phyloP scores from a whole-genome alignment of 306 rosid genomes.

The Gastrolobium bilobum region DNA sequence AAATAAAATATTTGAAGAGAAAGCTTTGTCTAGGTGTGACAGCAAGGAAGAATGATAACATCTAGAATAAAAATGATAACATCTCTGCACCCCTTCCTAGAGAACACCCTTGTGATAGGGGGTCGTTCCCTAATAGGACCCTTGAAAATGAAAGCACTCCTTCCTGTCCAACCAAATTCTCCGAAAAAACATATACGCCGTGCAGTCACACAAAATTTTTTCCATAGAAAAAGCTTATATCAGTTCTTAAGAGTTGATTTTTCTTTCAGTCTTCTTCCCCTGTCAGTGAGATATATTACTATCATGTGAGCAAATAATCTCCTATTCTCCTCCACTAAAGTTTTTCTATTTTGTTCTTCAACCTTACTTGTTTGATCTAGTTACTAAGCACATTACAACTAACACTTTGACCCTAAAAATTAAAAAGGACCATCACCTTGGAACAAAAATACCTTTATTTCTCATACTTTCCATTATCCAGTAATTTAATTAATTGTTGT shows the following conservation, averaged over 20 bases:
- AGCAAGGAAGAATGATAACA: constrained; percentile 15
- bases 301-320: constrained; percentile 34
- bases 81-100: too few relatives aligned
- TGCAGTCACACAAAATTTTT: constrained; percentile 8
- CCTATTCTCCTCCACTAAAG: constrained; percentile 4
- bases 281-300: constrained; percentile 19
- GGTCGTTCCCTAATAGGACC: constrained; percentile 8
- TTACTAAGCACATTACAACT: constrained; percentile 36
- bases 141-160: constrained; percentile 17
- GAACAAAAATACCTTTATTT: constrained; percentile 29
- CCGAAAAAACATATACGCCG: constrained; percentile 13
- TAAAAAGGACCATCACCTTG: constrained; percentile 18
- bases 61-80: constrained; percentile 18
- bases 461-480: constrained; percentile 36
- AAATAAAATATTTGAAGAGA: constrained; percentile 37
- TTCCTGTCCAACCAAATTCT: constrained; percentile 21
- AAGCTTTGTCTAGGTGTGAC: constrained; percentile 18
- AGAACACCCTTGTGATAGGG: too few relatives aligned
- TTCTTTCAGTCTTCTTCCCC: constrained; percentile 1
- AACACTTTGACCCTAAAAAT: constrained; percentile 8
- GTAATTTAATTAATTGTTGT: constrained; percentile 26
- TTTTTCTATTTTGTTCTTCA: constrained; percentile 4
- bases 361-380: constrained; percentile 19
- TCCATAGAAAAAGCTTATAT: not conserved
- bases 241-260: constrained; percentile 34